Percentiles rank a stretch among this genome's conserved stretches.
These are phyloP conservation scores for Coemansia sp. DNA, from an alignment of 192 early-diverging fungal genomes.

Conservation along the genomic window DNA sequence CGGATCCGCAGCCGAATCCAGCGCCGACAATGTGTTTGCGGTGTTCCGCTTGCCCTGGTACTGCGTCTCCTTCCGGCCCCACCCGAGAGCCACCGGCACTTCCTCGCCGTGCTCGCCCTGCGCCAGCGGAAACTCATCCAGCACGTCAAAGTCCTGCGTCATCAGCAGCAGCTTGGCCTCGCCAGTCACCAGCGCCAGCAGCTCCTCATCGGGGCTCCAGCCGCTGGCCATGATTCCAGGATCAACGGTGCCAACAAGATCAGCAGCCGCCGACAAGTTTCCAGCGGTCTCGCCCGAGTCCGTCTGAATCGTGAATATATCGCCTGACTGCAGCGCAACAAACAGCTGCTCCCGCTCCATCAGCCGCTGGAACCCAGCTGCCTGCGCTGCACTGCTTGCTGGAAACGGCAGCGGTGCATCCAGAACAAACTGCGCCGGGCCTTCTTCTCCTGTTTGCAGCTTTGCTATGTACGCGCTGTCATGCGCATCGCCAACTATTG, in stretches of 20 bases:
- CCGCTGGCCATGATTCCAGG: constrained; percentile 37
- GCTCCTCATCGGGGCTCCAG: constrained; percentile 90
- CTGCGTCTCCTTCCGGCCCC: constrained; percentile 97
- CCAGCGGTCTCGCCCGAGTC: background rate
- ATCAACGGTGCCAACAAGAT: constrained; percentile 38
- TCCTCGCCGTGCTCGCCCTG: constrained; percentile 71
- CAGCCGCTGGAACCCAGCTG: constrained; percentile 43
- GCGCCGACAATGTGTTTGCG: constrained; percentile 57
- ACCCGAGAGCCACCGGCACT: constrained; percentile 80
- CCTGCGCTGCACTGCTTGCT: constrained; percentile 8
- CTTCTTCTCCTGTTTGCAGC: background rate
- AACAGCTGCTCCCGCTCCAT: constrained; percentile 57
- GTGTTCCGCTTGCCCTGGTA: constrained; percentile 86
- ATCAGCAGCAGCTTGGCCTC: constrained; percentile 60
- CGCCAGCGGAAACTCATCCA: constrained; percentile 77
- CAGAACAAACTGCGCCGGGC: background rate
- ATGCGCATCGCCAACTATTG: constrained; percentile 12
- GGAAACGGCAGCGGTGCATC: constrained; percentile 24
- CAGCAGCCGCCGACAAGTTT: background rate
- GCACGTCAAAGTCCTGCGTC: constrained; percentile 91
- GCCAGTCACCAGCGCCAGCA: constrained; percentile 80
- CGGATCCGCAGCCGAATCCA: background rate
- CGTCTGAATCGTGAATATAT: constrained; percentile 41
- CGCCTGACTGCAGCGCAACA: constrained; percentile 51
- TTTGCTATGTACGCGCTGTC: constrained; percentile 9